A percentile compares a stretch with the other conserved stretches of the same genome.
Evolutionary conservation across 257 asterid genomes (phyloP).

Genomic region (Sherardia arvensis): DNA sequence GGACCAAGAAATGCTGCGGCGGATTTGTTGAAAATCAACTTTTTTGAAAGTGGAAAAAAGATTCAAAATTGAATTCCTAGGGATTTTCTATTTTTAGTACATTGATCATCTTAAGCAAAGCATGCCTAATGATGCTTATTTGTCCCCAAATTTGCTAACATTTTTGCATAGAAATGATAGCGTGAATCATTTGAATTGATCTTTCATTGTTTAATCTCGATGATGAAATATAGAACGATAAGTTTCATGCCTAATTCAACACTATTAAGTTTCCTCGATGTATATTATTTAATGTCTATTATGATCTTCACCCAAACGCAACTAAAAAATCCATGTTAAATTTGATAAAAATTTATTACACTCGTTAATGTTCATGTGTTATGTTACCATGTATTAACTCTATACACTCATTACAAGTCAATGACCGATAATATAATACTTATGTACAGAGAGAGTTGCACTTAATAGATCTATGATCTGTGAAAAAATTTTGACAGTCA

Average conservation of each 20-base stretch:
- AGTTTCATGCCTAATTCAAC: not conserved
- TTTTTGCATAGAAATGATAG: too few relatives aligned
- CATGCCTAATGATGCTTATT: not conserved
- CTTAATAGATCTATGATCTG: too few relatives aligned
- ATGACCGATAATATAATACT: too few relatives aligned
- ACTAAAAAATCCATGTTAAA: too few relatives aligned
- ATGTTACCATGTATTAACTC: too few relatives aligned
- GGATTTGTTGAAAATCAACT: not conserved
- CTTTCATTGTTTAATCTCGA: not conserved
- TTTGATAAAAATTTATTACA: too few relatives aligned
- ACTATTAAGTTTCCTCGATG: not conserved
- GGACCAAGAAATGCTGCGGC: not conserved
- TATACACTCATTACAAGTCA: too few relatives aligned
- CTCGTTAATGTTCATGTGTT: too few relatives aligned
- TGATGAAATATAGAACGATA: not conserved
- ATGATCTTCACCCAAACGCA: not conserved
- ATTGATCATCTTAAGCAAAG: not conserved
- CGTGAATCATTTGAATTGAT: too few relatives aligned
- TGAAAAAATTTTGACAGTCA: too few relatives aligned
- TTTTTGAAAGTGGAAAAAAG: not conserved
- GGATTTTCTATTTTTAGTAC: not conserved
- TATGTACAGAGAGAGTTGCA: too few relatives aligned
- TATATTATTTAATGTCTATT: too few relatives aligned
- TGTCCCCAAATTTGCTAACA: not conserved
- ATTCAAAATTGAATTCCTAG: not conserved